Percentiles rank a stretch among this genome's conserved stretches.
These are phyloP conservation scores for Aspergillus sclerotioniger DNA, from an alignment of 495 filamentous ascomycete species.

Conservation along the genomic window DNA sequence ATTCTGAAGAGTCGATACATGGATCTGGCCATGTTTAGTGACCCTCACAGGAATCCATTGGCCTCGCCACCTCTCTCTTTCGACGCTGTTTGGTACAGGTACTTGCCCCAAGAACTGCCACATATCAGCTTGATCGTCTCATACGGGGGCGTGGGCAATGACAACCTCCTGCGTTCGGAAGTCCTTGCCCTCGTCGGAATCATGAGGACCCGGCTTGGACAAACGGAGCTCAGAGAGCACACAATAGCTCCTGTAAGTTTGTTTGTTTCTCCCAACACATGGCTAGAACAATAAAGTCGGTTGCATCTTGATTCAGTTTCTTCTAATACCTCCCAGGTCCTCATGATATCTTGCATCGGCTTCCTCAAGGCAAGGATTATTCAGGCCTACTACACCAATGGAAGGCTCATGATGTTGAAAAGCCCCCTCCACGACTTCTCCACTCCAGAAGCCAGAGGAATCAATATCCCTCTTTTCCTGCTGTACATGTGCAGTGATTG, in stretches of 20 bases:
- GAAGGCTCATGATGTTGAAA: not conserved
- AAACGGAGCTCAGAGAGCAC: not conserved
- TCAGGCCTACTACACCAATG: not conserved
- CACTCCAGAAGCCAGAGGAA: not conserved
- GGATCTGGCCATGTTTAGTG: too few species aligned
- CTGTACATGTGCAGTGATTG: not conserved
- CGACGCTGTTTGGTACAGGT: too few species aligned
- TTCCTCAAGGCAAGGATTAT: not conserved
- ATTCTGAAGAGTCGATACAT: too few species aligned
- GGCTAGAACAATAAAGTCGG: not conserved
- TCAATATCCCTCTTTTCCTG: not conserved
- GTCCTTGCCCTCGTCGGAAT: not conserved
- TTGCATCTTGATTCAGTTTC: too few species aligned
- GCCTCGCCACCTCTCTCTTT: too few species aligned
- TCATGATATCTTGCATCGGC: slow-evolving; percentile 1
- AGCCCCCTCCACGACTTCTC: not conserved
- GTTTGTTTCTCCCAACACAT: not conserved
- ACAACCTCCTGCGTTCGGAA: not conserved
- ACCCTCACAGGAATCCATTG: too few species aligned
- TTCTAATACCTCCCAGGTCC: not conserved
- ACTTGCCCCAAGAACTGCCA: not conserved
- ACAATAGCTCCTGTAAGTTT: not conserved
- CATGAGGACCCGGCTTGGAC: not conserved
- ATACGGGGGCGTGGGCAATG: not conserved
- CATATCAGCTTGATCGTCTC: not conserved